These are phyloP conservation scores for Gossypium bickii DNA, from an alignment of 345 rosid species.

Conservation along the genomic window DNA sequence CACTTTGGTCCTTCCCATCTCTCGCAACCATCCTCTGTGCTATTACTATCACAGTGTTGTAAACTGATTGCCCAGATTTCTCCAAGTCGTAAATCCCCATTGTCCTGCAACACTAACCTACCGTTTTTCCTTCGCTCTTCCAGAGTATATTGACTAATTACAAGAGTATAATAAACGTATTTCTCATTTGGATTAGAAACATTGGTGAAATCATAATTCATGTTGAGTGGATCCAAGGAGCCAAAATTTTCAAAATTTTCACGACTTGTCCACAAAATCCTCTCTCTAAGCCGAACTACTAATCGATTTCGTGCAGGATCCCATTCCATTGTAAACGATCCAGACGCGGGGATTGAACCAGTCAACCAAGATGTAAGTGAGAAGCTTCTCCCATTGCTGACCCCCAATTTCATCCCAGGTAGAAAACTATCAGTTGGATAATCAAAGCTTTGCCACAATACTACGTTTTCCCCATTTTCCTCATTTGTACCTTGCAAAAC, in stretches of 20 bases:
- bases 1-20: slow-evolving; percentile 11
- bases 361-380: slow-evolving; percentile 2
- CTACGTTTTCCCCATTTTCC: background rate
- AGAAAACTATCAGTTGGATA: background rate
- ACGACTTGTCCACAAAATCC: background rate
- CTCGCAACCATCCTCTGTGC: background rate
- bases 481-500: background rate
- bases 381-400: background rate
- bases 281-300: background rate
- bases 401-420: slow-evolving; percentile 5
- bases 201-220: background rate
- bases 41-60: no score
- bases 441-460: slow-evolving; percentile 7
- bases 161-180: background rate
- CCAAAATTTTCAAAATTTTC: no score
- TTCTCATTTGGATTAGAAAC: background rate
- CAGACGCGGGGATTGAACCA: background rate
- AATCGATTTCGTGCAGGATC: background rate
- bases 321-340: background rate
- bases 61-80: no score
- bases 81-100: no score
- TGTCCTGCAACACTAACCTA: accelerated
- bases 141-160: background rate
- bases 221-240: no score
- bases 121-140: no score